Base-by-base conservation (phyloP, 1,284 basidiomycete species). In the Papiliotrema nemorosa region DNA sequence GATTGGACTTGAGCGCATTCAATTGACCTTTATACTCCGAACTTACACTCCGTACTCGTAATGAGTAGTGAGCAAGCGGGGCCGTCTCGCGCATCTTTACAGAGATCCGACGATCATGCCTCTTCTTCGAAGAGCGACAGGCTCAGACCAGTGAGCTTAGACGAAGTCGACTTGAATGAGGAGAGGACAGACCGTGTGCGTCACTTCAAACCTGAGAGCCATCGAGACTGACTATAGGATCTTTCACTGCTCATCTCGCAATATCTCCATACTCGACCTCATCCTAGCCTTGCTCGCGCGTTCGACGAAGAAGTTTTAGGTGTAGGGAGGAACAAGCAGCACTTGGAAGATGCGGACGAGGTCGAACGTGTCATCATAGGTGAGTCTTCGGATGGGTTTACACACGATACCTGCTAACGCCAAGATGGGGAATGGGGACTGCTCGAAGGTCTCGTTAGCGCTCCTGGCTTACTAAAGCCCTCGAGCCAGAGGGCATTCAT, bases 401-500 rank as follows among this genome's bases (percentile, higher is more conserved):
- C 4, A 39, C 33, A 25, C 31, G 21, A 31, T 14, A 6, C 16
- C 18, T 36, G 6, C 33, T 40, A 42, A 22, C 27, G 20, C n/a
- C 27, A 49, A 76, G 77, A 78, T 49, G 78, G 78, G 18, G 77
- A 78, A 52, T 79, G 73, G 63, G 57, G 67, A 3, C 68, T 74
- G 31, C 65, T 78, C 1, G 77, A 78, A 44, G 67, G 68, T 34
- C 54, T 79, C 42, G 47, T 75, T 2, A 54, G 60, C 2, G 53
- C 60, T 26, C 72, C 73, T 10, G 75, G 75, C 0, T 59, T 78
- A 4, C 58, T 78, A 13, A 68, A 72, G 45, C 55, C 58, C 20
- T 69, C 70, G 45, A 74, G 73, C n/a, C 73, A 76, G 48, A 78
- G 77, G 46, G 76, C 78, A 2, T 77, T 78, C 47, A 58, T 77